A percentile compares a stretch with the other conserved stretches of the same genome.
phyloP scores from a whole-genome alignment of 1,139 yeast species.

The Meyerozyma carpophila region DNA sequence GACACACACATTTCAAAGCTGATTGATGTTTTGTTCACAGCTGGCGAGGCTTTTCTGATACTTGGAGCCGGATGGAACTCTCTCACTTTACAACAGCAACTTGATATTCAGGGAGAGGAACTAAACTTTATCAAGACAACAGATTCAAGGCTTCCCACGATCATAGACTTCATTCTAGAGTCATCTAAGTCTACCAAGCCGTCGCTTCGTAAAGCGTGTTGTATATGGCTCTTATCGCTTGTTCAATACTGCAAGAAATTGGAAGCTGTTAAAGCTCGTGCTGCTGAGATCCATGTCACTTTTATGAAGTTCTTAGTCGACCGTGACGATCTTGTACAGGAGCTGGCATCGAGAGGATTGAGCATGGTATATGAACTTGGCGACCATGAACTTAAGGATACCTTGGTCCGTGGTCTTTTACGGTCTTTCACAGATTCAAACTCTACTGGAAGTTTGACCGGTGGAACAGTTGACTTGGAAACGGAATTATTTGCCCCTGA shows the following conservation, averaged over 20 bases:
- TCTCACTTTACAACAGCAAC: slow-evolving; percentile 40
- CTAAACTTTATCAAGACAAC: slow-evolving; percentile 14
- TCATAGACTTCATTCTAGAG: slow-evolving; percentile 45
- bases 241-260: slow-evolving; percentile 66
- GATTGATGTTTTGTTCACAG: slow-evolving; percentile 65
- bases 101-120: slow-evolving; percentile 44
- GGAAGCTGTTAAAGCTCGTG: slow-evolving; percentile 32
- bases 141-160: slow-evolving; percentile 21
- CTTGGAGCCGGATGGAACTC: slow-evolving; percentile 77
- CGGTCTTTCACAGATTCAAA: slow-evolving; percentile 73
- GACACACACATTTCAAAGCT: slow-evolving; percentile 65
- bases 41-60: slow-evolving; percentile 80
- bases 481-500: slow-evolving; percentile 87
- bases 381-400: slow-evolving; percentile 60
- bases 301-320: slow-evolving; percentile 76
- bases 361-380: slow-evolving; percentile 80
- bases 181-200: slow-evolving; percentile 69
- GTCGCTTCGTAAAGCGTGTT: slow-evolving; percentile 64
- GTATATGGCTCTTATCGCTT: slow-evolving; percentile 80
- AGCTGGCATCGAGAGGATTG: slow-evolving; percentile 86
- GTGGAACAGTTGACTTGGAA: slow-evolving; percentile 73
- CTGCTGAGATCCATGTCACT: slow-evolving; percentile 59
- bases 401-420: slow-evolving; percentile 68
- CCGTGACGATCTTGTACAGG: slow-evolving; percentile 81
- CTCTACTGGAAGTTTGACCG: slow-evolving; percentile 41